Evolutionary conservation across 108 stramenopile species (phyloP).

Genomic region (Schizochytrium sp.): DNA sequence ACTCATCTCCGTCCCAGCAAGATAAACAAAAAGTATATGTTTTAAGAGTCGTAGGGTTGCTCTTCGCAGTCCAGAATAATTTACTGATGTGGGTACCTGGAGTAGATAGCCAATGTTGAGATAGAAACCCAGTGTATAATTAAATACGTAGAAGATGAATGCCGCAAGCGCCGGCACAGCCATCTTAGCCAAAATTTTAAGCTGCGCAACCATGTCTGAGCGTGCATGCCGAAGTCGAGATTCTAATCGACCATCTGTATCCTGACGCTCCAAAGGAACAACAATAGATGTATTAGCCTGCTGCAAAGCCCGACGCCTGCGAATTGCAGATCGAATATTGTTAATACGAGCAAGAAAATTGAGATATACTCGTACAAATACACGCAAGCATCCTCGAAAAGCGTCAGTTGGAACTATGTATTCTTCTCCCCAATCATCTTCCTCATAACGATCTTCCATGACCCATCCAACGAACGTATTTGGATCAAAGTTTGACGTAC

Average conservation of each 20-base stretch:
- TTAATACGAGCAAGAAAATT: no score
- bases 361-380: no score
- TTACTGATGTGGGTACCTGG: constrained; percentile 4
- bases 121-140: constrained; percentile 15
- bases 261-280: neutral
- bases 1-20: neutral
- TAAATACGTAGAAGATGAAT: neutral
- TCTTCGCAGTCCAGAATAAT: neutral
- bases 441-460: no score
- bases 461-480: no score
- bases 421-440: no score
- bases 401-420: no score
- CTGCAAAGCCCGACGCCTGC: neutral
- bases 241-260: neutral
- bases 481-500: no score
- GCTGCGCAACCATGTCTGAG: neutral
- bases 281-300: neutral
- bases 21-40: neutral
- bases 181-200: neutral
- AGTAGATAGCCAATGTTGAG: constrained; percentile 12
- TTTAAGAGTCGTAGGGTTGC: neutral
- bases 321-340: no score
- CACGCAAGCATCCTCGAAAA: no score
- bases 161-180: constrained; percentile 6
- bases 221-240: neutral